phyloP scores from a whole-genome alignment of 257 asterid genomes.

The Scutellaria minor region DNA sequence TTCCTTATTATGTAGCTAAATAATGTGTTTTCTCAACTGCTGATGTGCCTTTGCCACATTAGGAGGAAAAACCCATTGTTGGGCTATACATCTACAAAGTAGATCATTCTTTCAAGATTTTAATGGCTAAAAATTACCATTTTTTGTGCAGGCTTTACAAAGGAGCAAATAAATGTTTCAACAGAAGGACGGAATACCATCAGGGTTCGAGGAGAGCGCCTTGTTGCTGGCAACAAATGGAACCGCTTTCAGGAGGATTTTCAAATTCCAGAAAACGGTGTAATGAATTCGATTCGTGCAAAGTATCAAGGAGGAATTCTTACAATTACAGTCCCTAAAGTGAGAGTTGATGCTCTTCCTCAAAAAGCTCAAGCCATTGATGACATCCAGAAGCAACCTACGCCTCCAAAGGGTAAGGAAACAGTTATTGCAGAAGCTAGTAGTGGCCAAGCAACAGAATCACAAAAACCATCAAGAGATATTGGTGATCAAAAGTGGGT shows the following conservation, averaged over 20 bases:
- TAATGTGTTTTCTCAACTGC: too few species aligned
- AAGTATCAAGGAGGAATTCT: conserved; percentile 67
- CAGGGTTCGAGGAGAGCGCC: conserved; percentile 67
- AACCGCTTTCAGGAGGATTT: conserved; percentile 75
- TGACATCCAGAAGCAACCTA: conserved; percentile 25
- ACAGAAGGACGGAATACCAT: conserved; percentile 62
- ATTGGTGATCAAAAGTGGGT: conserved; percentile 17
- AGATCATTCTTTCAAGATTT: too few species aligned
- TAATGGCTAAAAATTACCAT: not conserved
- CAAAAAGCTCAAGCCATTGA: conserved; percentile 32
- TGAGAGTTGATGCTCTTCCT: conserved; percentile 26
- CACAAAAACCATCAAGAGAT: not conserved
- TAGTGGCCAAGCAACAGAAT: conserved; percentile 30
- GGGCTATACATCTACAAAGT: too few species aligned
- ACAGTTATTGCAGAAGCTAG: conserved; percentile 16
- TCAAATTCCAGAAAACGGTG: conserved; percentile 59
- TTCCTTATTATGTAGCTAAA: too few species aligned
- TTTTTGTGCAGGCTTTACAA: conserved; percentile 53
- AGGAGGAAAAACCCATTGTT: too few species aligned
- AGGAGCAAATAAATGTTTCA: conserved; percentile 62
- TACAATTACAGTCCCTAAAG: conserved; percentile 56
- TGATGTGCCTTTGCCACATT: too few species aligned
- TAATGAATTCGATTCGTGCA: conserved; percentile 57
- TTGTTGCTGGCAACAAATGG: conserved; percentile 72
- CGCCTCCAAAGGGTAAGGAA: conserved; percentile 34